Conservation (phyloP, 2,329 filamentous ascomycete genomes). For the Fusarium clavum region DNA sequence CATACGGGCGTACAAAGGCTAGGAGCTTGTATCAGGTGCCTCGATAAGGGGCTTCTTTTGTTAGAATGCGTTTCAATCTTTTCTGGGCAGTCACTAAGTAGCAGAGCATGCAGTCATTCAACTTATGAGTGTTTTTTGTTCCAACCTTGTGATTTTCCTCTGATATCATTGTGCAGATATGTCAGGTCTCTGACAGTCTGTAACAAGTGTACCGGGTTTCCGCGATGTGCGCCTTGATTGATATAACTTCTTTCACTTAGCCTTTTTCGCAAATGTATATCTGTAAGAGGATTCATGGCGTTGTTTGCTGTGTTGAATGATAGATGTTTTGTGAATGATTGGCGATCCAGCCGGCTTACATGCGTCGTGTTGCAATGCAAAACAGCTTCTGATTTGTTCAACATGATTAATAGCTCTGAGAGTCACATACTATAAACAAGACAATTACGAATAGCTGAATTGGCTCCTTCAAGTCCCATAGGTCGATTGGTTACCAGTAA, state of each 20-base stretch:
- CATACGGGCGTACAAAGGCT: conserved; percentile 48
- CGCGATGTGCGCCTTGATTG: no score
- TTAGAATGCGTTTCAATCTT: conserved; percentile 44
- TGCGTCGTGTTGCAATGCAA: not conserved
- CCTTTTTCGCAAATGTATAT: not conserved
- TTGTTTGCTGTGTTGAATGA: not conserved
- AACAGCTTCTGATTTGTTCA: not conserved
- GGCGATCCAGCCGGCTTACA: not conserved
- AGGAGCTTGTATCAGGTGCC: conserved; percentile 47
- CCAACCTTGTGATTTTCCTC: not conserved
- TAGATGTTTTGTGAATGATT: not conserved
- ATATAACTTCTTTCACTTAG: not conserved
- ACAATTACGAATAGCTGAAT: not conserved
- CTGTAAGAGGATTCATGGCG: not conserved
- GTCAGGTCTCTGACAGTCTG: not conserved
- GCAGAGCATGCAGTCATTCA: conserved; percentile 20
- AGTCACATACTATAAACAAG: not conserved
- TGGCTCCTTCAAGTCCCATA: not conserved
- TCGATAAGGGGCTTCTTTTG: conserved; percentile 44
- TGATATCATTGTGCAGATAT: not conserved
- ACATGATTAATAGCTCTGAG: not conserved
- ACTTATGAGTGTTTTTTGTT: not conserved
- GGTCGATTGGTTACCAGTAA: not conserved
- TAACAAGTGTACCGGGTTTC: no score
- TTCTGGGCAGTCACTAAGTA: conserved; percentile 30